A percentile compares a stretch with the other conserved stretches of the same genome.
Conservation (phyloP, 441 rosid genomes). For the Geranium incanum region DNA sequence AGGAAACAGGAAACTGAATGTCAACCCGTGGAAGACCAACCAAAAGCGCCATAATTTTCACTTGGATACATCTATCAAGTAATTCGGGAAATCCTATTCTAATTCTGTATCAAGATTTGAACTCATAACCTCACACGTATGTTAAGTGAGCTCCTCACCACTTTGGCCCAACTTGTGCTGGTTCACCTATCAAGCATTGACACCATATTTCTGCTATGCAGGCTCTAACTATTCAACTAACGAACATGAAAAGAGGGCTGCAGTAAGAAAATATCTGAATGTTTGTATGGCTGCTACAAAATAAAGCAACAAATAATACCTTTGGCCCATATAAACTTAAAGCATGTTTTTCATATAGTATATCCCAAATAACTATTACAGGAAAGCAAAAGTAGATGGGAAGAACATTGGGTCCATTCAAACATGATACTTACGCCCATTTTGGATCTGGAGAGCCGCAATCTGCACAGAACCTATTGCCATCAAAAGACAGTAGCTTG, state of each 20-base stretch:
- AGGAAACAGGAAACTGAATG: neutral
- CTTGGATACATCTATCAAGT: neutral
- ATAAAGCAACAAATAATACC: neutral
- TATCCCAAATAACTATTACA: neutral
- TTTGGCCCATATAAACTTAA: neutral
- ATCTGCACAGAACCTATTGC: conserved; percentile 79
- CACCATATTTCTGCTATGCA: neutral
- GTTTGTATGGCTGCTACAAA: neutral
- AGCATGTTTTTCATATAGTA: neutral
- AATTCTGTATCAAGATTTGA: too few species aligned
- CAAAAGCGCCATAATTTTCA: conserved; percentile 4
- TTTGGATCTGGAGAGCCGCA: conserved; percentile 94
- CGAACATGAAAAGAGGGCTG: neutral
- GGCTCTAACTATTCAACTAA: neutral
- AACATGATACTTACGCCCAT: conserved; percentile 78
- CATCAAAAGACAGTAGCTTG: conserved; percentile 40
- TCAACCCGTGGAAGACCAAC: neutral
- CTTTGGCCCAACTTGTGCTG: too few species aligned
- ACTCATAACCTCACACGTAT: too few species aligned
- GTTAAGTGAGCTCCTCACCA: too few species aligned
- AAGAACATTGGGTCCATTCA: neutral
- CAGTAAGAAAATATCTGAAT: neutral
- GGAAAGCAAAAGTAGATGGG: neutral
- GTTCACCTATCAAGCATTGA: neutral
- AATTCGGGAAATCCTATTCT: too few species aligned